Evolutionary conservation across 192 early-diverging fungal genomes (phyloP), one percentile per base, ranked within the genome.

Genomic region (Allomyces javanicus): DNA sequence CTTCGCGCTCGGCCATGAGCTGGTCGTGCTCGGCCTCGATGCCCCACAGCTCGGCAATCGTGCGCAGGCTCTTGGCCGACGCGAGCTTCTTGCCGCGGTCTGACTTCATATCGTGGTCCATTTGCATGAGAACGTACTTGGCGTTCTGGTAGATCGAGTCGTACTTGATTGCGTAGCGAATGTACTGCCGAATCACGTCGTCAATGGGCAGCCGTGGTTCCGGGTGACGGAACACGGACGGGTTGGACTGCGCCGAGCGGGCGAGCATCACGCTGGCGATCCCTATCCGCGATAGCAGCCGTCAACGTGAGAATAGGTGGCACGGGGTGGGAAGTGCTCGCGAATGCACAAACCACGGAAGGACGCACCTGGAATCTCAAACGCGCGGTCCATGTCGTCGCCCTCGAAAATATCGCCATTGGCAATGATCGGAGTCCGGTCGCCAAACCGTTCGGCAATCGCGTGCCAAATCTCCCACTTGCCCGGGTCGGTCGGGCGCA

Each of bases 51-150:
- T 14, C 50, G 12, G 50, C 50, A 14, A 58, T 58, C 21, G 12
- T n/a, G 17, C 50, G 50, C 12, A 58, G 77, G 22, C 70, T 72
- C 64, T 84, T 83, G 22, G 85, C 65, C 2, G 71, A 63, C 11
- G 75, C 75, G 27, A 87, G 71, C 21, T 62, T 62, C 24, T 50
- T 24, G 65, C 81, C 87, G 26, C 72, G 63, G 0, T 74, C 64
- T 14, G 79, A 75, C 67, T 80, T 82, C n/a, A 80, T 73, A 33
- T 85, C 76, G 6, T 80, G 76, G 65, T 89, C 83, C 87, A 98
- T 94, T 65, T 89, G 85, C 79, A 96, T 71, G 25, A 94, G 66
- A 1, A 84, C 82, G 78, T 96, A 98, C 77, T 98, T 98, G 69
- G 89, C 84, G 78, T 94, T 96, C 62, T 83, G 73, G 72, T 80